Evolutionary conservation across 495 filamentous ascomycete genomes (phyloP), one percentile per base, ranked within the genome.

Genomic region (Neurospora terricola): DNA sequence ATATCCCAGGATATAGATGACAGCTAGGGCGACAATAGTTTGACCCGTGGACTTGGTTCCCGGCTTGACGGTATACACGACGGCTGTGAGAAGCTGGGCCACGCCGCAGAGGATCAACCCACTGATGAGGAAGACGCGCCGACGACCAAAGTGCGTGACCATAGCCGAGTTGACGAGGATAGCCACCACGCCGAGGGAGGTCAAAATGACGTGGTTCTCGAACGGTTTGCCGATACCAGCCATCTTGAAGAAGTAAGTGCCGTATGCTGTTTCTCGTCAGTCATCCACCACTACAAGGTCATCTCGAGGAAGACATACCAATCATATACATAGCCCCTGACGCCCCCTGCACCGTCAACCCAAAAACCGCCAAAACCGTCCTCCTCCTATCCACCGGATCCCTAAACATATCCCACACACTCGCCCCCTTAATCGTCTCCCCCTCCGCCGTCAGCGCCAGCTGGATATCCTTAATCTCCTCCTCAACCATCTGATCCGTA

Each of bases 211-310:
- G 3, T 85, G 78, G 75, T 87, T 88, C 72, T 84, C 81, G 76
- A 90, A 90, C 6, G 88, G 82, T 38, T 86, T 82, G 21, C 84
- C 86, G 12, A 89, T 84, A 40, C 84, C 80, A 9, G 87, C 88
- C 84, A 90, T 89, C 62, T 86, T 83, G 79, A 90, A 89, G 82
- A 89, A 90, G 76, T 90, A 90, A 0, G 88, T 89, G 27, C 85
- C 86, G 73, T 88, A 90, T 1, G 85, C 86, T 84, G 38, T 14
- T 23, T 4, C 39, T 27, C 21, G 45, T 80, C 11, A 78, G 79
- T 30, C 10, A 42, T 18, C 23, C 36, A 10, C 40, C 30, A 34
- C 3, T 0, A 12, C 37, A 43, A n/a, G 3, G 8, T n/a, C 34
- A 34, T 34, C 34, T 0, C 34, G 34, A 34, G 30, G 5, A 27